A percentile compares a stretch with the other conserved stretches of the same genome.
Evolutionary conservation across 768 basidiomycete species (phyloP).

Genomic region (Polyporus arcularius): DNA sequence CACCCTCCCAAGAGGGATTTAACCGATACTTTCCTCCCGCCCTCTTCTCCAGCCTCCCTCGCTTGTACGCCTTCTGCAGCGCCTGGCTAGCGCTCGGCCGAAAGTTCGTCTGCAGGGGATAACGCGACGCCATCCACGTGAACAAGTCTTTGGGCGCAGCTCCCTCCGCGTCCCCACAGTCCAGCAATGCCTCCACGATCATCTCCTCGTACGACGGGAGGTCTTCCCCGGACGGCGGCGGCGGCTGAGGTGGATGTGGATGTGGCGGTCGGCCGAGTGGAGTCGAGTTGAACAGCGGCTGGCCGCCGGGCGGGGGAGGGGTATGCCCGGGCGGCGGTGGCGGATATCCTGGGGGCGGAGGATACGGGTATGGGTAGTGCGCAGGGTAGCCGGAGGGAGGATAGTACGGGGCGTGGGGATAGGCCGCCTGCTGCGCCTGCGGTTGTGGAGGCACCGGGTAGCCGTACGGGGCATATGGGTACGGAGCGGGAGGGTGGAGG

Average conservation of each 20-base stretch:
- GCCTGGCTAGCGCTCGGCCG: slow-evolving; percentile 89
- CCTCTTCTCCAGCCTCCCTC: slow-evolving; percentile 79
- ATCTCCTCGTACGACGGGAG: slow-evolving; percentile 90
- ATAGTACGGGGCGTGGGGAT: slow-evolving; percentile 72
- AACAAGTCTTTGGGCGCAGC: slow-evolving; percentile 83
- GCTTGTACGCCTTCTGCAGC: slow-evolving; percentile 80
- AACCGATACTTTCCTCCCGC: slow-evolving; percentile 73
- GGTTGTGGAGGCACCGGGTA: slow-evolving; percentile 35
- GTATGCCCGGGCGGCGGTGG: slow-evolving; percentile 35
- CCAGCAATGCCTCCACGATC: slow-evolving; percentile 79
- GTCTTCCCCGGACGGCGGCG: slow-evolving; percentile 42
- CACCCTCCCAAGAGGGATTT: slow-evolving; percentile 80
- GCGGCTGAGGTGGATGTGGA: slow-evolving; percentile 28
- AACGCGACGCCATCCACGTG: slow-evolving; percentile 79
- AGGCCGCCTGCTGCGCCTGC: slow-evolving; percentile 45
- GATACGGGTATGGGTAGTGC: slow-evolving; percentile 36
- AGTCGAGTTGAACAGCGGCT: slow-evolving; percentile 25
- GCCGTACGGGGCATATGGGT: slow-evolving; percentile 59
- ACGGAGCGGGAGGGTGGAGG: slow-evolving; percentile 29
- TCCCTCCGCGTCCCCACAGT: slow-evolving; percentile 70
- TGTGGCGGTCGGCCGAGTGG: slow-evolving; percentile 31
- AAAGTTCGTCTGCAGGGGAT: slow-evolving; percentile 87
- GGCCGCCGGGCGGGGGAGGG: slow-evolving; percentile 28
- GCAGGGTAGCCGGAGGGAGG: slow-evolving; percentile 49
- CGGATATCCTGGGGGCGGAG: slow-evolving; percentile 31